Base-by-base conservation (phyloP, 2,329 filamentous ascomycete species). In the Zopfia rhizophila region DNA sequence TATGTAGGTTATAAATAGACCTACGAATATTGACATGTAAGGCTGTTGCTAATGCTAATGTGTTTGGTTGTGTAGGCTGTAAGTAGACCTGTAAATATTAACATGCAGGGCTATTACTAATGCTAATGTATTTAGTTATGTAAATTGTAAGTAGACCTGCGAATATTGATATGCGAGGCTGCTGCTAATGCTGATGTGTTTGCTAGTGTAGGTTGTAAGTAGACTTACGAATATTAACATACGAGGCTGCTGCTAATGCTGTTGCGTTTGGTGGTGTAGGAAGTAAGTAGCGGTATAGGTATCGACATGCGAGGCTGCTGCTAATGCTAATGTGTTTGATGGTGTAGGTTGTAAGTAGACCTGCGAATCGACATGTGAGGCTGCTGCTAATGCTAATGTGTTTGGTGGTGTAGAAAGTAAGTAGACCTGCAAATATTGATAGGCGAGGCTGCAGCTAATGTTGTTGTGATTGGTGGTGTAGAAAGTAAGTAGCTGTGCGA, bases 181-280 rank as follows among this genome's bases (percentile, higher is more conserved):
- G n/a, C n/a, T n/a, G n/a, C n/a, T n/a, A n/a, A n/a, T n/a, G n/a
- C n/a, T n/a, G n/a, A n/a, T n/a, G n/a, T n/a, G n/a, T n/a, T n/a
- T n/a, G n/a, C n/a, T n/a, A n/a, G n/a, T n/a, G 36, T 50, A 50
- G 46, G 13, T 31, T 16, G 46, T 50, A 37, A 51, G 48, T 31
- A 43, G 14, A 35, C 38, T 36, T 37, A 23, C 13, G n/a, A 40
- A 40, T 31, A 17, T 19, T 40, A 14, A 29, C 31, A 31, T 31
- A 17, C 25, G 37, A 37, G 33, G 39, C 11, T 33, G 22, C 35
- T 35, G 40, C 45, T 49, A 39, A 49, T 43, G 10, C 24, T 38
- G n/a, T 14, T 38, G 25, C 38, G 24, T 38, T 32, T 46, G 19
- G 27, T 31, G 38, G 38, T 40, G 25, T 40, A 40, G 38, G 7